Percentiles rank a stretch among this genome's conserved stretches.
Evolutionary conservation across 2,329 filamentous ascomycete species (phyloP).

Genomic region (Colletotrichum plurivorum): DNA sequence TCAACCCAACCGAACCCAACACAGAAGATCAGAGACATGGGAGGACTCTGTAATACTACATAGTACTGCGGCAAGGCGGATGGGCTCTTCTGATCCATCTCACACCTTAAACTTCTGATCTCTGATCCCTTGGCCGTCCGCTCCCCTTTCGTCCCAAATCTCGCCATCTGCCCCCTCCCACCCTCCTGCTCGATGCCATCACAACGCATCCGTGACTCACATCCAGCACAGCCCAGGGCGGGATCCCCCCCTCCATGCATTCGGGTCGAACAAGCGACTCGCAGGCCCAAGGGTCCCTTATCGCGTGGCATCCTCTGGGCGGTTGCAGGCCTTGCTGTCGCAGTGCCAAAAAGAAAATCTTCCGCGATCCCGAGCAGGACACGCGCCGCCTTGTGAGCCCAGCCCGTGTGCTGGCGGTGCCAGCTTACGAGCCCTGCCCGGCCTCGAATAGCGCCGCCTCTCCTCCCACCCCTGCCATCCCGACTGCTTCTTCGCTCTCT

Average conservation of each 20-base stretch:
- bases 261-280: slow-evolving; percentile 36
- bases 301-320: slow-evolving; percentile 38
- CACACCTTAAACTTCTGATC: slow-evolving; percentile 12
- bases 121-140: slow-evolving; percentile 22
- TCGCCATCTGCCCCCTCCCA: slow-evolving; percentile 11
- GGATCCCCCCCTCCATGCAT: slow-evolving; percentile 27
- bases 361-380: slow-evolving; percentile 29
- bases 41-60: not conserved
- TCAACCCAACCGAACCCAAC: slow-evolving; percentile 9
- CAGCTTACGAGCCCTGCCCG: not conserved
- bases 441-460: not conserved
- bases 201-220: slow-evolving; percentile 34
- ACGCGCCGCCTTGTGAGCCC: slow-evolving; percentile 16
- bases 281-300: slow-evolving; percentile 34
- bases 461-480: not conserved
- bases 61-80: not conserved
- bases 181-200: slow-evolving; percentile 28
- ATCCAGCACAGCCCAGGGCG: slow-evolving; percentile 32
- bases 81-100: not conserved
- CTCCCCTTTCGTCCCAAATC: slow-evolving; percentile 26
- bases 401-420: slow-evolving; percentile 14
- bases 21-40: not conserved
- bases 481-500: not conserved
- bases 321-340: slow-evolving; percentile 9
- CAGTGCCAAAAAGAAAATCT: slow-evolving; percentile 21